phyloP scores from a whole-genome alignment of 768 basidiomycete species.

The Kwoniella europaea region DNA sequence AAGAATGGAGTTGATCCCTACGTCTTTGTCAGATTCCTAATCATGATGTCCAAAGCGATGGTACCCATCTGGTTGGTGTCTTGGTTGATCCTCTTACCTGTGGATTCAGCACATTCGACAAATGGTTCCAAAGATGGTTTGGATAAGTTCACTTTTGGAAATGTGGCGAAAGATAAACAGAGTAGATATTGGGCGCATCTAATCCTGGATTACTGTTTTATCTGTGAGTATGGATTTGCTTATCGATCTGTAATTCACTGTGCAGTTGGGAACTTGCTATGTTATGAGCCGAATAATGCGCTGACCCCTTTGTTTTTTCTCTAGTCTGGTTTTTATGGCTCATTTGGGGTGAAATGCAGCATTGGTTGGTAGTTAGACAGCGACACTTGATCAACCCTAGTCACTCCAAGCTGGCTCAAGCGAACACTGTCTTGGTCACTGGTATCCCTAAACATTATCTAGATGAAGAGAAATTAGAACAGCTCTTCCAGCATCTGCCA shows the following conservation, averaged over 20 bases:
- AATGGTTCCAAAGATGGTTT: conserved; percentile 65
- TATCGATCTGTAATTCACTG: too few relatives aligned
- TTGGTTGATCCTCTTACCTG: conserved; percentile 82
- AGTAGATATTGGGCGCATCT: conserved; percentile 77
- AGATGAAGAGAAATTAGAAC: conserved; percentile 68
- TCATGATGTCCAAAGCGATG: conserved; percentile 80
- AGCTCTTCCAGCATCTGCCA: conserved; percentile 79
- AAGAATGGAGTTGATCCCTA: conserved; percentile 72
- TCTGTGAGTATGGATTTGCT: too few relatives aligned
- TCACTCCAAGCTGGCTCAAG: conserved; percentile 79
- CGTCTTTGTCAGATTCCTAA: conserved; percentile 85
- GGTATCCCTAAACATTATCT: conserved; percentile 83
- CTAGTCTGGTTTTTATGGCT: conserved; percentile 89
- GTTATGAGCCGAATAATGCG: too few relatives aligned
- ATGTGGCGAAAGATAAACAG: conserved; percentile 65
- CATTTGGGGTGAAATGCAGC: conserved; percentile 76
- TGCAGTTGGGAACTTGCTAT: too few relatives aligned
- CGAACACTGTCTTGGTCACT: conserved; percentile 86
- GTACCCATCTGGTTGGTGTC: conserved; percentile 90
- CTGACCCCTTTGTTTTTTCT: too few relatives aligned
- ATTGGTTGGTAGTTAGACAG: conserved; percentile 81
- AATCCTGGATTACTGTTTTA: conserved; percentile 75
- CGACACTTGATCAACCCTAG: conserved; percentile 74
- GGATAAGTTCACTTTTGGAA: conserved; percentile 79
- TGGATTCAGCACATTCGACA: conserved; percentile 65